Evolutionary conservation across 495 filamentous ascomycete genomes (phyloP).

Genomic region (Collariella sp.): DNA sequence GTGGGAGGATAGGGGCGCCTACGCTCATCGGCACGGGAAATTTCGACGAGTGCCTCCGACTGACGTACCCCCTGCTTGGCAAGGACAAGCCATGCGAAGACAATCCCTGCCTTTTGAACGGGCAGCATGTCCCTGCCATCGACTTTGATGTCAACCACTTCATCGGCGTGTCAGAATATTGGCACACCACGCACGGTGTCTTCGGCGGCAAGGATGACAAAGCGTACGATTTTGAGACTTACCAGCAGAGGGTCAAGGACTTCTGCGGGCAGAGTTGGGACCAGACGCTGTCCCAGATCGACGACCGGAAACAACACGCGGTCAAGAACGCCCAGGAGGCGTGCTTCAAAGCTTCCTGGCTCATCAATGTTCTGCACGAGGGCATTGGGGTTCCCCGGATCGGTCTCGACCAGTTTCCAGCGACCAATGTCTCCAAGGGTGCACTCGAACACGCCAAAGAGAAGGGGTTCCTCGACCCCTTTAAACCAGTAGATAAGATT

Average conservation of each 20-base stretch:
- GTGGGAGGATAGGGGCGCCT: slow-evolving; percentile 24
- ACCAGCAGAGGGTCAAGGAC: slow-evolving; percentile 72
- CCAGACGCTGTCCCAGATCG: slow-evolving; percentile 56
- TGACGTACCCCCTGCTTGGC: slow-evolving; percentile 78
- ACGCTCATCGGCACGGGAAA: slow-evolving; percentile 68
- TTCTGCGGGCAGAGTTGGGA: slow-evolving; percentile 84
- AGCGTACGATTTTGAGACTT: slow-evolving; percentile 84
- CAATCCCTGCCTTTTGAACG: slow-evolving; percentile 77
- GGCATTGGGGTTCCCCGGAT: slow-evolving; percentile 92
- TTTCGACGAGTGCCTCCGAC: slow-evolving; percentile 76
- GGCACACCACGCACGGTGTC: slow-evolving; percentile 95
- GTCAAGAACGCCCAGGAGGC: slow-evolving; percentile 67
- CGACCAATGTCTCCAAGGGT: slow-evolving; percentile 64
- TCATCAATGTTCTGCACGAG: slow-evolving; percentile 91
- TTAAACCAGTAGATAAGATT: slow-evolving; percentile 91
- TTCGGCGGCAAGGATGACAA: slow-evolving; percentile 78
- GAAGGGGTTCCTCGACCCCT: slow-evolving; percentile 78
- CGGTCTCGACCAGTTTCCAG: slow-evolving; percentile 54
- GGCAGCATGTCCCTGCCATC: slow-evolving; percentile 86
- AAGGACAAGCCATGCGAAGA: slow-evolving; percentile 82
- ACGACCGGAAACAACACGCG: slow-evolving; percentile 48
- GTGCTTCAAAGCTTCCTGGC: slow-evolving; percentile 97
- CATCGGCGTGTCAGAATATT: slow-evolving; percentile 95
- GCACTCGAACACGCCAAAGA: slow-evolving; percentile 59
- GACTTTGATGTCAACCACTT: slow-evolving; percentile 99